A percentile compares a stretch with the other conserved stretches of the same genome.
Evolutionary conservation across 2,329 filamentous ascomycete species (phyloP).

Genomic region (Bipolaris victoriae): DNA sequence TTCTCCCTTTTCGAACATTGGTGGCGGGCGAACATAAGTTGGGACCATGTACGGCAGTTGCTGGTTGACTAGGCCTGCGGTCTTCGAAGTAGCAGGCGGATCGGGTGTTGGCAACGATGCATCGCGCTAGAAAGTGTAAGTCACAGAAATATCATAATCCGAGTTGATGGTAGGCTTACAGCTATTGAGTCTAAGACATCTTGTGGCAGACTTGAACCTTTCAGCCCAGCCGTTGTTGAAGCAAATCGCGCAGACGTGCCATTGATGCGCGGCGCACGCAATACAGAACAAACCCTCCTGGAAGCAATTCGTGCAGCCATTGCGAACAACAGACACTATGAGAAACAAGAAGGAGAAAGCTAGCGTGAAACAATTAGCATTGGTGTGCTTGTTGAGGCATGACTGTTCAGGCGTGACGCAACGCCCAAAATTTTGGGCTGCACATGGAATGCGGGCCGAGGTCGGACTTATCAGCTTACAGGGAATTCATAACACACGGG

Average conservation of each 20-base stretch:
- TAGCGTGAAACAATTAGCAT: constrained; percentile 15
- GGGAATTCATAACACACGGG: too few relatives aligned
- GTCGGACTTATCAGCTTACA: constrained; percentile 18
- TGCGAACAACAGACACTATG: constrained; percentile 9
- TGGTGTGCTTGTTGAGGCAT: constrained; percentile 1
- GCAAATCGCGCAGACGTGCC: constrained; percentile 44
- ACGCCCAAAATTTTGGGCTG: constrained; percentile 26
- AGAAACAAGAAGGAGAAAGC: constrained; percentile 12
- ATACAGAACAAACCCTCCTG: constrained; percentile 29
- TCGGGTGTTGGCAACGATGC: constrained; percentile 69
- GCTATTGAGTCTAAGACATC: constrained; percentile 52
- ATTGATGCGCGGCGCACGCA: constrained; percentile 35
- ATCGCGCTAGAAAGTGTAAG: constrained; percentile 38
- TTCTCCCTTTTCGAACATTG: constrained; percentile 86
- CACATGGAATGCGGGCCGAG: constrained; percentile 24
- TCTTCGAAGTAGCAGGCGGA: constrained; percentile 74
- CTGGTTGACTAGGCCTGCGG: constrained; percentile 74
- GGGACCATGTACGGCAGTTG: constrained; percentile 91
- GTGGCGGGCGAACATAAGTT: constrained; percentile 88
- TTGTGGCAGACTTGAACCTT: constrained; percentile 50
- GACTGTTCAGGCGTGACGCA: constrained; percentile 19
- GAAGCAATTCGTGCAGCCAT: constrained; percentile 45
- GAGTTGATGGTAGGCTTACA: constrained; percentile 28
- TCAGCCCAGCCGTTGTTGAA: constrained; percentile 47
- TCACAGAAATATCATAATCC: not conserved